Percentiles rank a stretch among this genome's conserved stretches.
phyloP scores from a whole-genome alignment of 1,284 basidiomycete genomes.

The Ustilago shanxiensis region DNA sequence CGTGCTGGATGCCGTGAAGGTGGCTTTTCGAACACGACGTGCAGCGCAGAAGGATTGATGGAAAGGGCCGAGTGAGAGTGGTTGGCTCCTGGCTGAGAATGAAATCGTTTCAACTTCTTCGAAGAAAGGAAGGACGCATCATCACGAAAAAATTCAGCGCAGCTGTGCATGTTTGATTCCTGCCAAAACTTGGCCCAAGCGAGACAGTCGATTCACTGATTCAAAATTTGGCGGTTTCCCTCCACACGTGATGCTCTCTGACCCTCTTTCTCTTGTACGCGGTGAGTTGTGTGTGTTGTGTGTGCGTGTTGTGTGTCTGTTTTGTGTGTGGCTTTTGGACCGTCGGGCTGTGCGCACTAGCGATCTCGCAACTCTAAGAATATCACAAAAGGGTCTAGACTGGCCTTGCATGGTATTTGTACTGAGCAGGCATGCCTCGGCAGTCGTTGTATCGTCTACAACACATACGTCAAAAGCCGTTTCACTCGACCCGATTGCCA shows the following conservation, averaged over 20 bases:
- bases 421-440: constrained; percentile 23
- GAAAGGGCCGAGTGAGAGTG: not conserved
- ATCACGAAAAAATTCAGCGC: constrained; percentile 11
- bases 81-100: constrained; percentile 15
- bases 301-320: too few species aligned
- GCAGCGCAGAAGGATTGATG: constrained; percentile 2
- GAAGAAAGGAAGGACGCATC: not conserved
- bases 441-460: constrained; percentile 2
- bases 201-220: not conserved
- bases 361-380: constrained; percentile 5
- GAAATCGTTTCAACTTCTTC: constrained; percentile 38
- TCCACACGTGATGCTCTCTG: constrained; percentile 45
- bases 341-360: not conserved
- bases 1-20: not conserved
- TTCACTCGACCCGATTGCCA: too few species aligned
- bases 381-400: constrained; percentile 23
- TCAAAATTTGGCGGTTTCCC: constrained; percentile 1
- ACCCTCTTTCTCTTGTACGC: not conserved
- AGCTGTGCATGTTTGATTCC: constrained; percentile 22
- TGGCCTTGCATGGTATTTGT: not conserved
- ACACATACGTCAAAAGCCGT: not conserved
- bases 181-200: constrained; percentile 13
- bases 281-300: too few species aligned
- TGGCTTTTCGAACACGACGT: not conserved
- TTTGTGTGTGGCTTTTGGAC: too few species aligned